Evolutionary conservation across 495 filamentous ascomycete genomes (phyloP), one percentile per base, ranked within the genome.

Genomic region (Penicillium bialowiezense): DNA sequence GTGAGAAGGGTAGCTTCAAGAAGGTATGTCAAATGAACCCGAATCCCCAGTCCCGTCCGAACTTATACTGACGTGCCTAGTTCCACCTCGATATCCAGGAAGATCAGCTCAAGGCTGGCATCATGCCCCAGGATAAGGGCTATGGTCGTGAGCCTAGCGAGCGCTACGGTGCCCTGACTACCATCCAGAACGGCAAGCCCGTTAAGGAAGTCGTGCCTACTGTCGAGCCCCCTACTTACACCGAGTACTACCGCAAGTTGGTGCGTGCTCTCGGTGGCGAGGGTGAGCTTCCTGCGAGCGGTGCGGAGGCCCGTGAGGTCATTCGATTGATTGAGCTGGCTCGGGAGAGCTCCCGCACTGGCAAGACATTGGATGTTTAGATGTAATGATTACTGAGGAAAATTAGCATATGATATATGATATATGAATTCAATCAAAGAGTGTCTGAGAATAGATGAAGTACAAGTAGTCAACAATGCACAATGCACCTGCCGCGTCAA

Each of bases 81-180:
- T 81, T 68, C 59, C 81, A 87, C 50, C 67, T 93, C 0, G 90
- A 95, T 68, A 70, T 82, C 24, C 90, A 96, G 69, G 90, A 96
- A 67, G 84, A 87, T 34, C 87, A 91, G 55, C 73, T 95, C 33
- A 84, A 83, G 65, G 77, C 73, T 2, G 90, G 89, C 0, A 62
- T 82, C 55, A 81, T 72, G 65, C 82, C 86, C 15, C 77, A 76
- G 5, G 85, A 90, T 46, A 65, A 68, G 5, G 75, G 64, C 5
- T 95, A 88, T 56, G 90, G 87, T 1, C 59, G 77, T 15, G 90
- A 95, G 64, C 72, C 77, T 3, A 69, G 73, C 42, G 70, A 77
- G 42, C 51, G 72, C 51, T 74, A 79, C 48, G 80, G 78, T 65
- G 62, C 59, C 26, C 55, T 79, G 34, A 78, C 74, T 24, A 75